These are phyloP conservation scores for Chamaenerion angustifolium DNA, from an alignment of 345 rosid species.

Conservation along the genomic window DNA sequence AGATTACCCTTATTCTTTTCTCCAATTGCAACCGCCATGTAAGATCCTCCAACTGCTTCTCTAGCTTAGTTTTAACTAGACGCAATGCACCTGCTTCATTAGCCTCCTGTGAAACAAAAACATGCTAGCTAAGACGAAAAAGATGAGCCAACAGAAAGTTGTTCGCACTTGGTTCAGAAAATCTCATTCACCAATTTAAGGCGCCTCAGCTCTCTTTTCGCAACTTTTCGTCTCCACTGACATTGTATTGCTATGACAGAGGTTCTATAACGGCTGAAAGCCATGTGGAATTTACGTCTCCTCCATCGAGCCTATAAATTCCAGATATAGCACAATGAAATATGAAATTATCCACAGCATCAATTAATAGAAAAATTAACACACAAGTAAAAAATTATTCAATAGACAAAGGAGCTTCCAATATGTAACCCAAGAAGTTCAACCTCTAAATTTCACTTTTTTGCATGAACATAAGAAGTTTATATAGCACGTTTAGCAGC, in stretches of 20 bases:
- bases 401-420: too few relatives aligned
- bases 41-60: conserved; percentile 87
- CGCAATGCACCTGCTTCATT: conserved; percentile 94
- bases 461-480: too few relatives aligned
- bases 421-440: too few relatives aligned
- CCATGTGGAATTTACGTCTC: conserved; percentile 52
- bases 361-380: too few relatives aligned
- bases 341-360: too few relatives aligned
- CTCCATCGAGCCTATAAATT: conserved; percentile 60
- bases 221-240: conserved; percentile 77
- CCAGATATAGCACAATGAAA: neutral
- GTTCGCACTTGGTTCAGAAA: neutral
- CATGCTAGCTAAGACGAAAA: too few relatives aligned
- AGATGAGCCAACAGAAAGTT: neutral
- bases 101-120: conserved; percentile 47
- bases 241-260: conserved; percentile 77
- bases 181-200: conserved; percentile 47
- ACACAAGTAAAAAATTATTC: too few relatives aligned
- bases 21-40: conserved; percentile 86
- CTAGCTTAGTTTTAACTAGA: conserved; percentile 83
- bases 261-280: conserved; percentile 39
- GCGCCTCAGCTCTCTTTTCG: conserved; percentile 64
- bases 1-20: conserved; percentile 72
- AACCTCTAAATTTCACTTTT: too few relatives aligned
- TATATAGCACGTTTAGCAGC: too few relatives aligned